These are phyloP conservation scores for Cutaneotrichosporon sp. DNA, from an alignment of 1,284 basidiomycete genomes.

Conservation along the genomic window DNA sequence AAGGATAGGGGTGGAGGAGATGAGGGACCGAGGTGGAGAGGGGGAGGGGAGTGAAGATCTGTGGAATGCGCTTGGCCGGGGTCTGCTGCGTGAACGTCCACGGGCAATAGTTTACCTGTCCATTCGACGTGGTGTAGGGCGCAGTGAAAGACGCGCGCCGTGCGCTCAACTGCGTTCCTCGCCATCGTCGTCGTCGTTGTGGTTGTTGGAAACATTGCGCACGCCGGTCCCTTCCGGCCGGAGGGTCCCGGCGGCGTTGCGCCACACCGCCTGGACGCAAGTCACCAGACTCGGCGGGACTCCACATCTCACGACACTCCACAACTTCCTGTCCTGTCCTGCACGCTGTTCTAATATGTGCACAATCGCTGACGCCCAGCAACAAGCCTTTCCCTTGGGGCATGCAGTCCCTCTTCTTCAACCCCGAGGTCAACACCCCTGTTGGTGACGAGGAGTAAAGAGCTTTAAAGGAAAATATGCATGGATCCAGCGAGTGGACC, in stretches of 20 bases:
- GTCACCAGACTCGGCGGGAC: background rate
- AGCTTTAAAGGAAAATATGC: conserved; percentile 10
- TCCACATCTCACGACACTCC: background rate
- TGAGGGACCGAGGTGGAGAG: too few relatives aligned
- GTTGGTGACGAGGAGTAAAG: conserved; percentile 10
- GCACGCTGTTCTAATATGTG: background rate
- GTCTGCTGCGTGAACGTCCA: too few relatives aligned
- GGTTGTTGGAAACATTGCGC: background rate
- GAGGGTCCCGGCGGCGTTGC: background rate
- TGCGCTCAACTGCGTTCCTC: background rate
- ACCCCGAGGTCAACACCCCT: conserved; percentile 25
- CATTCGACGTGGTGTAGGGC: too few relatives aligned
- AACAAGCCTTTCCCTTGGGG: conserved; percentile 43
- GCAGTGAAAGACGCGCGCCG: background rate
- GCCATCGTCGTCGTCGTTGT: background rate
- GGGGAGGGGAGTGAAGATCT: background rate
- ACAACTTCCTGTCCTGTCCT: background rate
- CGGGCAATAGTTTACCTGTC: too few relatives aligned
- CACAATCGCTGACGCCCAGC: conserved; percentile 7
- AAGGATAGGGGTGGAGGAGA: background rate
- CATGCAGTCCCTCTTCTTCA: conserved; percentile 46
- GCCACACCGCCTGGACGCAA: background rate
- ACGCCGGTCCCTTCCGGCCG: background rate
- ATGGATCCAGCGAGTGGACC: conserved; percentile 10
- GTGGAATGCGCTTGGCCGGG: too few relatives aligned